Evolutionary conservation across 306 rosid species (phyloP), one percentile per base, ranked within the genome.

Genomic region (Quercus rubra): DNA sequence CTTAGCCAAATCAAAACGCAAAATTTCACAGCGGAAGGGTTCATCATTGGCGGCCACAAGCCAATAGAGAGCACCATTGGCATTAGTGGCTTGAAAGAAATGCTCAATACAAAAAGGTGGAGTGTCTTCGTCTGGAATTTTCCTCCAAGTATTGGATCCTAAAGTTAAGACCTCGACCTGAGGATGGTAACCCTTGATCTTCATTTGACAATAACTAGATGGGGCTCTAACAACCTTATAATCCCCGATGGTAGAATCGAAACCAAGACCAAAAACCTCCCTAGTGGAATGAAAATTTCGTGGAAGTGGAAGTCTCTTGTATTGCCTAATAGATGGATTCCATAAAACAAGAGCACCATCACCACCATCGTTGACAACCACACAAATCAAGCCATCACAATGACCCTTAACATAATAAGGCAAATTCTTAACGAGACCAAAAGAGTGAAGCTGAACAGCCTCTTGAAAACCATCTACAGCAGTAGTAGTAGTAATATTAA

Each of bases 391-490:
- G 15, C 91, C 91, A 20, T 87, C 82, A 51, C 82, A 87, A 62
- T 85, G 88, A 5, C 88, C 91, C 70, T 87, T 87, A 0, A 87
- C 91, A 41, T 80, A 85, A 20, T 85, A 87, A 5, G 87, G 86
- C 63, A 85, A 49, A 33, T 78, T 71, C 4, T 2, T 43, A 1
- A 58, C 73, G n/a, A 59, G 41, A 12, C 46, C 66, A 14, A 82
- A 77, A 14, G 75, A 77, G 12, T 72, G 76, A 19, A 85, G 81
- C 74, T 82, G 76, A 15, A 20, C 51, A 3, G 83, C 66, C 20
- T 46, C 14, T 55, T 54, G 68, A 18, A 77, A 59, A 4, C 73
- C 89, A 30, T 55, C 46, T 8, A 41, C 46, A 8, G 12, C 1
- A 33, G 38, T 31, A 28, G 46, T 58, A 30, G 51, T 5, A 35